These are phyloP conservation scores for Breviolum minutum DNA, from an alignment of 73 alveolate genomes.

Conservation along the genomic window DNA sequence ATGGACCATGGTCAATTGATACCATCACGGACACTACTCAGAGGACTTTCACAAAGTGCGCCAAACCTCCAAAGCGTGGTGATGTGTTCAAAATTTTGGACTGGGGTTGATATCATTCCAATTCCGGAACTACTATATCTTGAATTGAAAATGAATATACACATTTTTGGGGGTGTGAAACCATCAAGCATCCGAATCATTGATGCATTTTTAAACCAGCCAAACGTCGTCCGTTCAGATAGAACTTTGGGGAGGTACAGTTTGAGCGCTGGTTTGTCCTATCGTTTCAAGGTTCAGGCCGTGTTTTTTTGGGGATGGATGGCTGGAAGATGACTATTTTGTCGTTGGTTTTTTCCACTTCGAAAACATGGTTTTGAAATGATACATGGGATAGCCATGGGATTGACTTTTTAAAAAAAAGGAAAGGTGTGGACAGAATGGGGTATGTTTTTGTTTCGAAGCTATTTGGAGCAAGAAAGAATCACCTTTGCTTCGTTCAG, in stretches of 20 bases:
- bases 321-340: not conserved
- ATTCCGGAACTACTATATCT: not conserved
- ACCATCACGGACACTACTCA: conserved; percentile 83
- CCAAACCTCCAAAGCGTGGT: not conserved
- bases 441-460: no score
- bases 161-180: not conserved
- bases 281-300: conserved; percentile 92
- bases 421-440: no score
- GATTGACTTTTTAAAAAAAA: no score
- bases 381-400: not conserved
- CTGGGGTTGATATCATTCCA: not conserved
- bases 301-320: no score
- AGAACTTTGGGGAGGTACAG: not conserved
- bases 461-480: no score
- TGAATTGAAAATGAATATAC: not conserved
- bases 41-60: conserved; percentile 89
- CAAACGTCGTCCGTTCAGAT: not conserved
- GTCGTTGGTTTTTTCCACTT: not conserved
- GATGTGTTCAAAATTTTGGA: not conserved
- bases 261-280: conserved; percentile 50
- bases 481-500: no score
- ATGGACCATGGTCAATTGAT: conserved; percentile 79
- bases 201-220: no score
- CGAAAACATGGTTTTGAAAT: not conserved
- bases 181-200: not conserved